Percentiles rank a stretch among this genome's conserved stretches.
Evolutionary conservation across 2,329 filamentous ascomycete species (phyloP).

Genomic region (Paracorniculantispora psalliotae): DNA sequence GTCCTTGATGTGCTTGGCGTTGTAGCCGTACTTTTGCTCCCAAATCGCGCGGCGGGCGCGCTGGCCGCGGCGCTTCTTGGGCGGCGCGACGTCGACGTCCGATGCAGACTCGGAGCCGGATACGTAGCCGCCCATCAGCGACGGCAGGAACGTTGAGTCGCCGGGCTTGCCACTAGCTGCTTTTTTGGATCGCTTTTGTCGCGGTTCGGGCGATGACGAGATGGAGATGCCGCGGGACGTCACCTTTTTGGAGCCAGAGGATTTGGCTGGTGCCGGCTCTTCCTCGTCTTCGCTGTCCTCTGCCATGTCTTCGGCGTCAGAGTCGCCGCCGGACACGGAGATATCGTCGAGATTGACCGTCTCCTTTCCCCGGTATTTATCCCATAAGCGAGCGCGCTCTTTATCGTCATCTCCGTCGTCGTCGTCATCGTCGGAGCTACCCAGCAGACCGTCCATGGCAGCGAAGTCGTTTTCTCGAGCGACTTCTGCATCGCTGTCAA

Average conservation of each 20-base stretch:
- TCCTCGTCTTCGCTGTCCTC: conserved; percentile 24
- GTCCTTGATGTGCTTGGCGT: conserved; percentile 60
- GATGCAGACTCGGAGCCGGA: conserved; percentile 69
- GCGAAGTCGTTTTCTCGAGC: conserved; percentile 31
- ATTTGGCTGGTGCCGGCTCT: conserved; percentile 21
- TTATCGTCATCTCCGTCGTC: conserved; percentile 33
- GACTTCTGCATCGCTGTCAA: conserved; percentile 22
- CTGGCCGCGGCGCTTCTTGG: conserved; percentile 73
- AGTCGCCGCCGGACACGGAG: conserved; percentile 31
- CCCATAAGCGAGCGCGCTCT: conserved; percentile 29
- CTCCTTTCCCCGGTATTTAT: conserved; percentile 29
- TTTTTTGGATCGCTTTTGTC: conserved; percentile 19
- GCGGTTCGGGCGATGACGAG: conserved; percentile 28
- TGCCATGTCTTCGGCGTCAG: conserved; percentile 19
- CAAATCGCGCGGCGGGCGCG: conserved; percentile 72
- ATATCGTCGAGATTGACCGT: conserved; percentile 36
- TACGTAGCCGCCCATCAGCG: conserved; percentile 74
- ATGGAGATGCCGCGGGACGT: conserved; percentile 9
- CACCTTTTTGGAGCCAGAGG: conserved; percentile 12
- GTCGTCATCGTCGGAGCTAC: conserved; percentile 36
- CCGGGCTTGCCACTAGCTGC: conserved; percentile 22
- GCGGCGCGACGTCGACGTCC: conserved; percentile 57
- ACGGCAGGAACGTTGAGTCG: conserved; percentile 64
- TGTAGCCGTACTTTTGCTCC: conserved; percentile 72
- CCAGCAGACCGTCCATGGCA: conserved; percentile 43